These are phyloP conservation scores for Elymus sibiricus DNA, from an alignment of 176 grass and related monocot species.

Conservation along the genomic window DNA sequence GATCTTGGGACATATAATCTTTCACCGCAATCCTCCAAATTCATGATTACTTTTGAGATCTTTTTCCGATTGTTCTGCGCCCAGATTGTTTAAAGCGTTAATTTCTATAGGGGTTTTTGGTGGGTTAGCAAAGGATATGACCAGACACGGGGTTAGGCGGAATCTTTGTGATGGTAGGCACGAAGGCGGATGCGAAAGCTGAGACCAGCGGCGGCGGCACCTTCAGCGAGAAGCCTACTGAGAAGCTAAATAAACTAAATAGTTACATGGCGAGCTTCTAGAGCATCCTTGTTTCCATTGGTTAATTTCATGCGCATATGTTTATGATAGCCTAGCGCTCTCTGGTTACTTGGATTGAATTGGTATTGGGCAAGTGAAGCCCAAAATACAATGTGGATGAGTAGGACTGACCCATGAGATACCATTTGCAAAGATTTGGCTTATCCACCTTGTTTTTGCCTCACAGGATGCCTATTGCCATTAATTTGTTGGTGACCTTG, in stretches of 20 bases:
- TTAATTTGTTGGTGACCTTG: no score
- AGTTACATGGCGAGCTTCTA: constrained; percentile 42
- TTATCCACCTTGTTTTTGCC: no score
- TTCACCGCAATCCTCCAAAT: neutral
- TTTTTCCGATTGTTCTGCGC: neutral
- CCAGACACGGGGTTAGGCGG: neutral
- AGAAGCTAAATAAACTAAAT: no score
- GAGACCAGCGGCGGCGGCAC: neutral
- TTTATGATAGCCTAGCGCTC: neutral
- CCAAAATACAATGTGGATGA: constrained; percentile 14
- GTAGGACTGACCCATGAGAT: no score
- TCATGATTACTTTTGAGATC: neutral
- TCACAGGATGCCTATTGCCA: no score
- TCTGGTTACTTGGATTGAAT: neutral
- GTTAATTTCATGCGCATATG: neutral
- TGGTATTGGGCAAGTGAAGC: neutral
- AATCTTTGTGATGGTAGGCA: constrained; percentile 28
- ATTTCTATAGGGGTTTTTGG: constrained; percentile 18
- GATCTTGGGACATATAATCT: neutral
- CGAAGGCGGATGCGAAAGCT: no score
- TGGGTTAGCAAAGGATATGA: neutral
- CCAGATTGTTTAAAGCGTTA: neutral
- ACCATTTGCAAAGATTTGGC: no score
- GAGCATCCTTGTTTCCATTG: constrained; percentile 61
- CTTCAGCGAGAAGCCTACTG: constrained; percentile 65